Base-by-base conservation (phyloP, 306 rosid species). In the Glycyrrhiza uralensis region DNA sequence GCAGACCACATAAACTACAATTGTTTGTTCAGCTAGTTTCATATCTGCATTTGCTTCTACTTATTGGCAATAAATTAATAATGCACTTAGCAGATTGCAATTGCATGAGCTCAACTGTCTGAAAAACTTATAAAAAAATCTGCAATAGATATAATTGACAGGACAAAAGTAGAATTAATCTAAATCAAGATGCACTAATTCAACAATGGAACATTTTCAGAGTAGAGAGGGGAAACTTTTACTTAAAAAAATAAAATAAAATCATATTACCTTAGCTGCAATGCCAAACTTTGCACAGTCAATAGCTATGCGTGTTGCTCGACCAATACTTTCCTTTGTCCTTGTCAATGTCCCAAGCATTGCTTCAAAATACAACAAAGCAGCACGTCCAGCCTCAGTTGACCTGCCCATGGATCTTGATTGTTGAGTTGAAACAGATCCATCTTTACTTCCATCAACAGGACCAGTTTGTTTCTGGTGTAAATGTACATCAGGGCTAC, bases 291-390 rank as follows among this genome's bases (percentile, higher is more conserved):
- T 91, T 22, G 92, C 97, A 85, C 96, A 93, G 85, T 93, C 98
- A 66, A 93, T 85, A 44, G 98, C 98, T 49, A 86, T 84, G 32
- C 92, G 94, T 62, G 98, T 93, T 20, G 97, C 97, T 75, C 96
- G 91, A 76, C 96, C 98, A 81, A 93, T 93, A 85, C 97, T 84
- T 73, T 93, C 98, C 84, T 93, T 93, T 28, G 97, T 91, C 90
- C 98, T 83, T 44, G 89, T 93, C 85, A 93, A 80, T 15, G 89
- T 83, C 72, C 91, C 92, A 82, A 93, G 89, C 82, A 77, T 85
- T 28, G 88, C 85, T 84, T 91, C 96, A 30, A 93, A 93, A 66
- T 93, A 91, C 38, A 83, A 35, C 78, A 93, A 74, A 75, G 92
- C 90, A 75, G 93, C 88, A 65, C 44, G 84, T 19, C 76, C 81